Evolutionary conservation across 2,329 filamentous ascomycete species (phyloP).

Genomic region (Drechslerella stenobrocha): DNA sequence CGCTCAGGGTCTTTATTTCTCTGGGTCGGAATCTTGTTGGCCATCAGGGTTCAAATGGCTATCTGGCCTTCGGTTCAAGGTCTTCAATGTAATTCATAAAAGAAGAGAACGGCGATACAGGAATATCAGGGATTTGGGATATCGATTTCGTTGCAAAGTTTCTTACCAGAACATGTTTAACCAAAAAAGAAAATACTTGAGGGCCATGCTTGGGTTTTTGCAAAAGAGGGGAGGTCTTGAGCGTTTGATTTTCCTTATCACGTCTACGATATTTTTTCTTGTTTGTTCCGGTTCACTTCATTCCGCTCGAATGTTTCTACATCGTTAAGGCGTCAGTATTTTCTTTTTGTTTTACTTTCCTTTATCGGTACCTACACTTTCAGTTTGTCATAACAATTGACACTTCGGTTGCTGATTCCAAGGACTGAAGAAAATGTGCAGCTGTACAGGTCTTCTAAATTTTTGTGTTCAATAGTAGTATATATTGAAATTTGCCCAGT

Average conservation of each 20-base stretch:
- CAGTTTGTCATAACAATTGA: too few relatives aligned
- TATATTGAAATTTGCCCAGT: slow-evolving; percentile 17
- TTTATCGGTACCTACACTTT: too few relatives aligned
- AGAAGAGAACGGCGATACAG: slow-evolving; percentile 26
- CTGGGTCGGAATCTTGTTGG: slow-evolving; percentile 17
- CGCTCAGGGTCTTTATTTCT: slow-evolving; percentile 20
- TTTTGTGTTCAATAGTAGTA: slow-evolving; percentile 26
- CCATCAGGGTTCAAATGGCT: slow-evolving; percentile 17
- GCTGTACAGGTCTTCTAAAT: slow-evolving; percentile 45
- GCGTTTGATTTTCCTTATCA: slow-evolving; percentile 29
- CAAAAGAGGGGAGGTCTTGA: slow-evolving; percentile 29
- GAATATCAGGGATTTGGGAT: slow-evolving; percentile 34
- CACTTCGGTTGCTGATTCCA: slow-evolving; percentile 9
- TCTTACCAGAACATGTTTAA: slow-evolving; percentile 22
- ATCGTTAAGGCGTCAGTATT: slow-evolving; percentile 48
- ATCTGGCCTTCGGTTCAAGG: slow-evolving; percentile 12
- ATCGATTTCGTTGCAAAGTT: slow-evolving; percentile 21
- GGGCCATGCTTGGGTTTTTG: slow-evolving; percentile 30
- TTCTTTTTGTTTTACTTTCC: slow-evolving; percentile 29
- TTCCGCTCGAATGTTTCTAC: slow-evolving; percentile 36
- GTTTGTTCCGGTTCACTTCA: slow-evolving; percentile 31
- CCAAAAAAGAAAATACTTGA: slow-evolving; percentile 17
- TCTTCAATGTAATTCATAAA: slow-evolving; percentile 39
- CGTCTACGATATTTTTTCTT: slow-evolving; percentile 40
- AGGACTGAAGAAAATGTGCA: slow-evolving; percentile 38